Evolutionary conservation across 768 basidiomycete species (phyloP).

Genomic region (Filobasidium floriforme): DNA sequence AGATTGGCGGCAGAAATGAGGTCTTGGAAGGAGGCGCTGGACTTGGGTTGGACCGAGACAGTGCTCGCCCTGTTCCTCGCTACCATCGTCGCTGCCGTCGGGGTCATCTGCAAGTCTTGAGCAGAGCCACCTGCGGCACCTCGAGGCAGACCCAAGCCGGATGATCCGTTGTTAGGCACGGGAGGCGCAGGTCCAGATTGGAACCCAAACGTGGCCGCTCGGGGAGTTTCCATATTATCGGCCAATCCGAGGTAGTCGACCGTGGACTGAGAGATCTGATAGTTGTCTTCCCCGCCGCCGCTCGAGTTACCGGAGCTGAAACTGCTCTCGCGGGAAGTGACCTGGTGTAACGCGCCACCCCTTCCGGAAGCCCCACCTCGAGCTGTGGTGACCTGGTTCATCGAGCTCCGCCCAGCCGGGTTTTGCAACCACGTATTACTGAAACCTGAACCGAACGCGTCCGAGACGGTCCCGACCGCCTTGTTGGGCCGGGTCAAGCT

Average conservation of each 20-base stretch:
- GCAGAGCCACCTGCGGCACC: slow-evolving; percentile 76
- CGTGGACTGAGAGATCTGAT: slow-evolving; percentile 87
- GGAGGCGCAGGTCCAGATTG: slow-evolving; percentile 15
- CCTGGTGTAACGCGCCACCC: slow-evolving; percentile 68
- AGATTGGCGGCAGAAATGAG: slow-evolving; percentile 52
- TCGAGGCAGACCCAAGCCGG: slow-evolving; percentile 46
- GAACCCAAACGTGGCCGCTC: slow-evolving; percentile 21
- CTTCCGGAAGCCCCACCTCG: slow-evolving; percentile 48
- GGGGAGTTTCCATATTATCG: slow-evolving; percentile 48
- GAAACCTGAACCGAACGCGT: slow-evolving; percentile 77
- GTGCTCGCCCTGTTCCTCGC: slow-evolving; percentile 71
- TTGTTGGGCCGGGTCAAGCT: slow-evolving; percentile 78
- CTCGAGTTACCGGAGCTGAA: slow-evolving; percentile 52
- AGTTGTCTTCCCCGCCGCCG: slow-evolving; percentile 48
- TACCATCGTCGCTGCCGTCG: slow-evolving; percentile 59
- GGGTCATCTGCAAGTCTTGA: slow-evolving; percentile 61
- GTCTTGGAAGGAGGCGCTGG: slow-evolving; percentile 25
- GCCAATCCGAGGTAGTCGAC: slow-evolving; percentile 94
- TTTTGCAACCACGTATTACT: slow-evolving; percentile 72
- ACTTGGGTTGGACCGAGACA: slow-evolving; percentile 63
- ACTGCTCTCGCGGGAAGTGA: slow-evolving; percentile 53
- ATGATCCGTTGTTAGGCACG: slow-evolving; percentile 6
- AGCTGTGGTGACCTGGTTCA: slow-evolving; percentile 40
- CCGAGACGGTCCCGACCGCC: slow-evolving; percentile 54
- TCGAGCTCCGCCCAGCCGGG: slow-evolving; percentile 46